Evolutionary conservation across 2,329 filamentous ascomycete genomes (phyloP).

Genomic region (Arthroderma uncinatum): DNA sequence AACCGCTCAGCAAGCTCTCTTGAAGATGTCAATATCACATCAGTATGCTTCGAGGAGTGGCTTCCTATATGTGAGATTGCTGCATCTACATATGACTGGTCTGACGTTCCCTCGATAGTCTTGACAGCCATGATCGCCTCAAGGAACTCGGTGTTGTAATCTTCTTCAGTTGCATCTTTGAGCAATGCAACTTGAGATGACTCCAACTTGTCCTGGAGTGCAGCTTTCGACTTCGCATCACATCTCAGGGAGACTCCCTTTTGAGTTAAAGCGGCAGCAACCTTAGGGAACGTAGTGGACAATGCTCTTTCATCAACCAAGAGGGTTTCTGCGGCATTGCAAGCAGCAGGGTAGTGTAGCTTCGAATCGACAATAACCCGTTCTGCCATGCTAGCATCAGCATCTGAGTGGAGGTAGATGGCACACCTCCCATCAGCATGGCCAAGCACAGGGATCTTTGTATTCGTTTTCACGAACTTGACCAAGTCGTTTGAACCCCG

Average conservation of each 20-base stretch:
- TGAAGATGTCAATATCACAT: conserved; percentile 70
- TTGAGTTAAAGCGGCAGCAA: conserved; percentile 61
- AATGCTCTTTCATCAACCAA: conserved; percentile 68
- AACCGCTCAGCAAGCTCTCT: conserved; percentile 62
- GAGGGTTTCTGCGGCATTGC: conserved; percentile 87
- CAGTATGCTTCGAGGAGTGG: conserved; percentile 89
- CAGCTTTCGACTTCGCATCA: conserved; percentile 56
- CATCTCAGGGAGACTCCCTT: conserved; percentile 77
- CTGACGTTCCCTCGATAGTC: conserved; percentile 45
- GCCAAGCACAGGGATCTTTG: conserved; percentile 88
- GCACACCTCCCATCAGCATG: conserved; percentile 91
- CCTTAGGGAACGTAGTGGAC: conserved; percentile 53
- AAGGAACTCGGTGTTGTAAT: conserved; percentile 85
- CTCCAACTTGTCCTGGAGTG: conserved; percentile 43
- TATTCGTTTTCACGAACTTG: conserved; percentile 76
- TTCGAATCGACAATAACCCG: conserved; percentile 83
- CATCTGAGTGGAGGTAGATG: conserved; percentile 71
- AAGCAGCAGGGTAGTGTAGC: conserved; percentile 86
- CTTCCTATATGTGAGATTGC: conserved; percentile 83
- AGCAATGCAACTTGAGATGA: conserved; percentile 40
- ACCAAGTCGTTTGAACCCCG: conserved; percentile 85
- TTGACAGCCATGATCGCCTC: conserved; percentile 75
- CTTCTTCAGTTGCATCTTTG: conserved; percentile 54
- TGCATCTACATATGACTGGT: conserved; percentile 43
- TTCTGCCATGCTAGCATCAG: conserved; percentile 58